These are phyloP conservation scores for Lophiostoma macrostomum DNA, from an alignment of 495 filamentous ascomycete genomes.

Conservation along the genomic window DNA sequence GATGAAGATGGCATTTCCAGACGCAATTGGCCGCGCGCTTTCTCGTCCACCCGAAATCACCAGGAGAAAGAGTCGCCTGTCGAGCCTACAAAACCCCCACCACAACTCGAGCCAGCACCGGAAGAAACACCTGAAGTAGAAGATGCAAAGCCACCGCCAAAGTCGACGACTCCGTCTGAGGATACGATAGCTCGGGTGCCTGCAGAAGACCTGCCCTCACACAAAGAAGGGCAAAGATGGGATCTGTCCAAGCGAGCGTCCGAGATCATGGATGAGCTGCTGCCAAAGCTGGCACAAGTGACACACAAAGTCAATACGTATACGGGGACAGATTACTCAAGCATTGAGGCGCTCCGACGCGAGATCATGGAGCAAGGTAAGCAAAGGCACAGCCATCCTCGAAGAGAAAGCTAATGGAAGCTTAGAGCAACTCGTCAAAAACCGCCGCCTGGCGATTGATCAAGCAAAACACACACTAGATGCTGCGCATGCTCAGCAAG, in stretches of 20 bases:
- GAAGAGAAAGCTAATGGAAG: conserved; percentile 10
- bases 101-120: background rate
- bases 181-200: conserved; percentile 22
- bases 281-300: conserved; percentile 77
- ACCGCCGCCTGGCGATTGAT: conserved; percentile 62
- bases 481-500: conserved; percentile 70
- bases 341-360: conserved; percentile 80
- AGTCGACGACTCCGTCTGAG: conserved; percentile 3
- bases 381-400: conserved; percentile 2
- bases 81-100: background rate
- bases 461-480: conserved; percentile 73
- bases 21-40: background rate
- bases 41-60: background rate
- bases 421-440: conserved; percentile 60
- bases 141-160: background rate
- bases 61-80: conserved; percentile 1
- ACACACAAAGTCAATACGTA: conserved; percentile 87
- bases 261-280: conserved; percentile 80
- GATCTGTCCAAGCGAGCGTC: conserved; percentile 70
- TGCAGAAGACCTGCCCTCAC: conserved; percentile 65
- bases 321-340: conserved; percentile 78
- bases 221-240: conserved; percentile 68
- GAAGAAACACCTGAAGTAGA: no score
- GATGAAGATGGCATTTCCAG: background rate
- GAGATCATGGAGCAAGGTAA: conserved; percentile 68